Evolutionary conservation across 176 grass and related monocot genomes (phyloP), one percentile per base, ranked within the genome.

Genomic region (Carex kokanica): DNA sequence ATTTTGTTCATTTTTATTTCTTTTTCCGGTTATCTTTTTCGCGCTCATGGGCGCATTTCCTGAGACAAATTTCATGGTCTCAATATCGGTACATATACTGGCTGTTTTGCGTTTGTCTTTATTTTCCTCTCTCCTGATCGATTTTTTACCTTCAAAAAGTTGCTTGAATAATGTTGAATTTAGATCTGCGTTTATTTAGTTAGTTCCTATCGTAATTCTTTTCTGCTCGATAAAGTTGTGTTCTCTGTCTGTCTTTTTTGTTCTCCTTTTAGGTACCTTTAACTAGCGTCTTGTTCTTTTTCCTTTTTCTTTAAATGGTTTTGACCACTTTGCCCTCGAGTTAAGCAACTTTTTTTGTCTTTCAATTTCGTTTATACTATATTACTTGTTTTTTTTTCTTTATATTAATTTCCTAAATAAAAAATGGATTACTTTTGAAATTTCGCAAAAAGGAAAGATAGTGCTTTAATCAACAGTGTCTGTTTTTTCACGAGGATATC

Each of bases 111-210:
- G 40, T 72, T 43, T 72, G 38, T 41, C 10, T 24, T 24, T 73
- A 41, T 12, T 23, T 49, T 18, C 41, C 1, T 1, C 3, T 24
- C 10, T 25, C 41, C 7, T 12, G 64, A 51, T 73, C n/a, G n/a
- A 23, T 24, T 12, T 31, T 77, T n/a, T 11, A 17, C 8, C 34
- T 41, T 0, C 40, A 43, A 43, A 70, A 70, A 2, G 32, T 31
- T 77, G 45, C 24, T 16, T 55, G 23, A 55, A 29, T 17, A 56
- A 77, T 77, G 73, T 55, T 55, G 24, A 77, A 77, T 56, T 77
- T 49, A 77, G 73, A 77, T 77, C 73, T 77, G 47, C 9, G 16
- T 40, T 70, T 3, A 70, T 41, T 17, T 70, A 20, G 16, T 70
- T 41, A 20, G 66, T 70, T 70, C 40, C 66, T 2, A 2, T 47